phyloP scores from a whole-genome alignment of 1,284 basidiomycete genomes.

The Leccinum pachyderme region DNA sequence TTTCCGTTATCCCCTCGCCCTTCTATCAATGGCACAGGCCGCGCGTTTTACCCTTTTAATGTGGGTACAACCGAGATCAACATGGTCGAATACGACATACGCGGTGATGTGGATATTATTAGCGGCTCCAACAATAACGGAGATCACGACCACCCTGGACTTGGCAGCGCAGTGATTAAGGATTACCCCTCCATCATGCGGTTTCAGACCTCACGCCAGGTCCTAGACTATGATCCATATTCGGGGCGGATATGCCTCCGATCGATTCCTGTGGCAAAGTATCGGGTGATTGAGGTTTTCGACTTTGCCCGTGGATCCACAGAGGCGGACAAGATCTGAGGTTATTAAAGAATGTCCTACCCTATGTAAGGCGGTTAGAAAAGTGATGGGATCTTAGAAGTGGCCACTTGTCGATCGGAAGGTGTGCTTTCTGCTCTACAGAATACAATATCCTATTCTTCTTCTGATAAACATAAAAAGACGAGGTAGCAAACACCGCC shows the following conservation, averaged over 20 bases:
- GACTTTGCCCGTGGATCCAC: slow-evolving; percentile 10
- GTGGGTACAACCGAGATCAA: neutral
- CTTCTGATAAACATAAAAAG: neutral
- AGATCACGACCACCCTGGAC: neutral
- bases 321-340: neutral
- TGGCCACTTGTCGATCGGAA: neutral
- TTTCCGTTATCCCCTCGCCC: slow-evolving; percentile 5
- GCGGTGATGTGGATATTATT: neutral
- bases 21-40: slow-evolving; percentile 16
- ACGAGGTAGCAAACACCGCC: neutral
- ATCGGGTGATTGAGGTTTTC: slow-evolving; percentile 13
- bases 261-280: neutral
- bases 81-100: slow-evolving; percentile 18
- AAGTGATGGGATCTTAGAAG: neutral
- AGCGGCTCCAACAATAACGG: neutral
- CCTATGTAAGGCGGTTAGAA: neutral
- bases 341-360: neutral
- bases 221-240: slow-evolving; percentile 26
- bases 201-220: neutral
- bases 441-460: neutral
- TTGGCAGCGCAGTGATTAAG: neutral
- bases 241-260: slow-evolving; percentile 18
- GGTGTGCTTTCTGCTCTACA: neutral
- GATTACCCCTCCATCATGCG: slow-evolving; percentile 12
- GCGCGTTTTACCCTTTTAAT: slow-evolving; percentile 6